A percentile compares a stretch with the other conserved stretches of the same genome.
Evolutionary conservation across 371 early-diverging fungal species (phyloP).

Genomic region (Lichtheimia ornata): DNA sequence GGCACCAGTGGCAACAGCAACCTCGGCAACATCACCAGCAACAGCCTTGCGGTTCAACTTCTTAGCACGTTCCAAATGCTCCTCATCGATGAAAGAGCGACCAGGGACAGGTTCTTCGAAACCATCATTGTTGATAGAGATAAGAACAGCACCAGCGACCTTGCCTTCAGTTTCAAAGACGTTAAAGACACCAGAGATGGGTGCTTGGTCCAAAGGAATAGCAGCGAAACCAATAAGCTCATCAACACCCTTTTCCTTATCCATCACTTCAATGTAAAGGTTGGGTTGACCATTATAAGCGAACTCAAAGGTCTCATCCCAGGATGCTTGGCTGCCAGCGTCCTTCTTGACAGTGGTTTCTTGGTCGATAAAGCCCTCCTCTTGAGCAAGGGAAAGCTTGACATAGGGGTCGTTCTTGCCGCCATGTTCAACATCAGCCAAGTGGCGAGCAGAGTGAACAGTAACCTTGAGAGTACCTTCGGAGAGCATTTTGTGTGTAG

Average conservation of each 20-base stretch:
- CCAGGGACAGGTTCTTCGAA: constrained; percentile 33
- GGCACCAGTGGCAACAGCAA: constrained; percentile 41
- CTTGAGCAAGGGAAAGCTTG: constrained; percentile 48
- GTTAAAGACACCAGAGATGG: constrained; percentile 50
- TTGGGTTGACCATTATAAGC: constrained; percentile 48
- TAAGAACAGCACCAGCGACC: constrained; percentile 43
- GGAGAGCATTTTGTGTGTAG: constrained; percentile 7
- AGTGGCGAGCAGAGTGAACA: constrained; percentile 34
- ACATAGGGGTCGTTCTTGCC: constrained; percentile 62
- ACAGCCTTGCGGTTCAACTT: constrained; percentile 41
- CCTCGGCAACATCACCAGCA: constrained; percentile 48
- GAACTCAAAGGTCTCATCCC: constrained; percentile 56
- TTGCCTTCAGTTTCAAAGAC: constrained; percentile 48
- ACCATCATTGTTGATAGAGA: constrained; percentile 31
- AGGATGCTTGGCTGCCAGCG: constrained; percentile 49
- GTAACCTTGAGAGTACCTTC: constrained; percentile 5
- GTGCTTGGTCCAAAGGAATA: constrained; percentile 59
- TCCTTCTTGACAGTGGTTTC: constrained; percentile 57
- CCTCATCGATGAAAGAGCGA: constrained; percentile 44
- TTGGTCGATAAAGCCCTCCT: constrained; percentile 44
- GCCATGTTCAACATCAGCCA: constrained; percentile 37
- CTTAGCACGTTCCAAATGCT: constrained; percentile 49
- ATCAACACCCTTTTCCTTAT: constrained; percentile 49
- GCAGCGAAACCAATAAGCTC: constrained; percentile 59
- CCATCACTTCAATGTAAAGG: constrained; percentile 57